A percentile compares a stretch with the other conserved stretches of the same genome.
Evolutionary conservation across 1,284 basidiomycete species (phyloP).

Genomic region (Ustilago tritici): DNA sequence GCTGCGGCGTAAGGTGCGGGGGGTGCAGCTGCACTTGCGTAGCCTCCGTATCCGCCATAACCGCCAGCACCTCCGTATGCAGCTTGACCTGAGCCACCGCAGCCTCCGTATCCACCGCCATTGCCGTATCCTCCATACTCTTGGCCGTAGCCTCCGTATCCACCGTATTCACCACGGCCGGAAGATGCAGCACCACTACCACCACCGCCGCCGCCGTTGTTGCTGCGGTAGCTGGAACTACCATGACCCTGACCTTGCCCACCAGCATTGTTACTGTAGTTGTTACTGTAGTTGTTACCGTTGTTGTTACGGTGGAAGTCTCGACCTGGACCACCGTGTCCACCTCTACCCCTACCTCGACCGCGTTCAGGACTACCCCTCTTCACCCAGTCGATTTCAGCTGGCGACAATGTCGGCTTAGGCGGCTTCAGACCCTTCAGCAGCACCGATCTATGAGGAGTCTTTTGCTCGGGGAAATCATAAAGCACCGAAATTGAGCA

Average conservation of each 20-base stretch:
- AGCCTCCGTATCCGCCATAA: slow-evolving; percentile 18
- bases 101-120: slow-evolving; percentile 12
- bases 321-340: slow-evolving; percentile 48
- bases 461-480: slow-evolving; percentile 86
- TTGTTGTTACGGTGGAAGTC: slow-evolving; percentile 37
- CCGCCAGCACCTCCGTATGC: slow-evolving; percentile 9
- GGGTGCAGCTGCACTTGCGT: slow-evolving; percentile 7
- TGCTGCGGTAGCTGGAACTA: neutral
- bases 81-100: neutral
- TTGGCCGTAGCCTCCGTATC: slow-evolving; percentile 11
- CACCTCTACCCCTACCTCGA: slow-evolving; percentile 60
- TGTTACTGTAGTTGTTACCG: no score
- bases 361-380: slow-evolving; percentile 71
- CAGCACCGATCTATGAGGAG: slow-evolving; percentile 86
- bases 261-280: slow-evolving; percentile 8
- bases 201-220: slow-evolving; percentile 11
- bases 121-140: slow-evolving; percentile 8
- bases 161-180: slow-evolving; percentile 8
- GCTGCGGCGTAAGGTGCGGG: slow-evolving; percentile 11
- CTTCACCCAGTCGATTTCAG: slow-evolving; percentile 79
- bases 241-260: slow-evolving; percentile 19
- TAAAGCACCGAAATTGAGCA: slow-evolving; percentile 87
- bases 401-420: slow-evolving; percentile 76
- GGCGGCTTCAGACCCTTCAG: slow-evolving; percentile 80
- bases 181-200: slow-evolving; percentile 1